Evolutionary conservation across 768 basidiomycete genomes (phyloP), one percentile per base, ranked within the genome.

Genomic region (Xanthoconium stramineum): DNA sequence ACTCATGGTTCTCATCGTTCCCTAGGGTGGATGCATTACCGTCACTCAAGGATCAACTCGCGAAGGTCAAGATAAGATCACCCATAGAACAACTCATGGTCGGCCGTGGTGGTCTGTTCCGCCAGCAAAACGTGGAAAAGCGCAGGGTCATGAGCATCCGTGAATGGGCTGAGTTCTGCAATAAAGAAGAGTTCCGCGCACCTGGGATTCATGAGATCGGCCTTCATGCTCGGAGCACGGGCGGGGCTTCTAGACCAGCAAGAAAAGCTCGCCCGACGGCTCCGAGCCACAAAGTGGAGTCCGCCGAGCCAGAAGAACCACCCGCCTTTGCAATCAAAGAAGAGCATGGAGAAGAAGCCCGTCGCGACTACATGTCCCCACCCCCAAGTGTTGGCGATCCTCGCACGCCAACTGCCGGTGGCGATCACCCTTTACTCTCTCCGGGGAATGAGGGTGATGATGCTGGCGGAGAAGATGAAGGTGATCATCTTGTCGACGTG

Each of bases 21-120:
- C 38, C 48, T 39, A 85, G 94, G 94, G 80, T 80, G 29, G 81
- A 84, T 50, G 72, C 86, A 3, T 74, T 98, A 20, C 93, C 94
- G 8, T 69, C 85, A 6, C 74, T 95, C 47, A 80, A 80, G 19
- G 76, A 81, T n/a, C 85, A 91, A 57, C 79, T 99, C 20, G 77
- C 79, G 12, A 64, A 78, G 6, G 83, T 98, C 57, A 88, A 88
- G 69, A 88, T 99, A 57, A 86, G 84, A 73, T 83, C 83, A 15
- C 94, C 97, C 3, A 98, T 98, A 63, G 93, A 94, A 68, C 96
- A 98, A 69, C 85, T 87, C 68, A 93, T 98, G 86, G 74, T 86
- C 39, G 96, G 96, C 10, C 80, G 82, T 52, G 84, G 83, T 6
- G 96, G 96, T 3, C 79, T 95, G 7, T 98, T 93, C 70, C 84